Percentiles rank a stretch among this genome's conserved stretches.
phyloP scores from a whole-genome alignment of 805 yeast genomes.

The Wickerhamomyces subpelliculosus region DNA sequence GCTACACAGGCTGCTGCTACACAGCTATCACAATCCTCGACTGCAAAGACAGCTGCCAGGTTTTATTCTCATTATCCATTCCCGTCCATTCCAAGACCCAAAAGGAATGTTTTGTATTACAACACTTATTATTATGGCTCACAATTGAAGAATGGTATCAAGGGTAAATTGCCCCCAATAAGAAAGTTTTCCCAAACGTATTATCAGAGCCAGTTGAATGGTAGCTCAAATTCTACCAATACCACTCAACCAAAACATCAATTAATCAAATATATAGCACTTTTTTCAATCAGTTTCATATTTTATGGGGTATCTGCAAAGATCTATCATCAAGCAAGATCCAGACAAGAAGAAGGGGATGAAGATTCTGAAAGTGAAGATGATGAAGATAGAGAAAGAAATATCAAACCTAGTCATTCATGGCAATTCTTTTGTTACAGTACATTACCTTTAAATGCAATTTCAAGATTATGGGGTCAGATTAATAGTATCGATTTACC shows the following conservation, averaged over 20 bases:
- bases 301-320: conserved; percentile 24
- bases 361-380: conserved; percentile 17
- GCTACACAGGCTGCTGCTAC: conserved; percentile 2
- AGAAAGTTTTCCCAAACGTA: conserved; percentile 16
- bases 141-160: conserved; percentile 22
- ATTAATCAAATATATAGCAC: conserved; percentile 21
- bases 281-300: conserved; percentile 20
- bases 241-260: conserved; percentile 14
- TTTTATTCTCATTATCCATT: conserved; percentile 30
- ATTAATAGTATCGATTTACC: conserved; percentile 81
- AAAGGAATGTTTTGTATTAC: conserved; percentile 45
- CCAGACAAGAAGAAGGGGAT: conserved; percentile 15
- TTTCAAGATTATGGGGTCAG: conserved; percentile 93
- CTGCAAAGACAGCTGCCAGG: conserved; percentile 6
- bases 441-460: conserved; percentile 82
- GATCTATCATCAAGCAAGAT: conserved; percentile 17
- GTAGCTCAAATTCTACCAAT: conserved; percentile 10
- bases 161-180: conserved; percentile 22
- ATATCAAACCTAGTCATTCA: conserved; percentile 59
- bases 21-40: conserved; percentile 2
- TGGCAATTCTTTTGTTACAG: conserved; percentile 90
- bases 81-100: conserved; percentile 52
- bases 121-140: conserved; percentile 32
- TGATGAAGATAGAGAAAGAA: conserved; percentile 26
- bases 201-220: conserved; percentile 16